Evolutionary conservation across 2,329 filamentous ascomycete species (phyloP), one percentile per base, ranked within the genome.

Genomic region (Calonectria crousiana): DNA sequence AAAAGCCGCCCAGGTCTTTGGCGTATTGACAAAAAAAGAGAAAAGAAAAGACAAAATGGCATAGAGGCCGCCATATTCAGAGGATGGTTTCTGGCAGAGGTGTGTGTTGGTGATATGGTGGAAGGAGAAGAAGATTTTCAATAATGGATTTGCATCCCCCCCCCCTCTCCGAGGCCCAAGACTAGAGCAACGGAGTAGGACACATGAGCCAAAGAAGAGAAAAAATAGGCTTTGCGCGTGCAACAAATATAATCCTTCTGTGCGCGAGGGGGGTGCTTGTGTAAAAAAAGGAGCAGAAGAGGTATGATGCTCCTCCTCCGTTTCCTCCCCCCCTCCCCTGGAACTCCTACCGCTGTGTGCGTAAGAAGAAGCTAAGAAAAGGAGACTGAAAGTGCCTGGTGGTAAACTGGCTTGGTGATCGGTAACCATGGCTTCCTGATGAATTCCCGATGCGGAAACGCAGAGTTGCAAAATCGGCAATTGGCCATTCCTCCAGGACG

Each of bases 391-490:
- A 47, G 9, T 18, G 47, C 20, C 23, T 49, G 36, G 52, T 38
- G 53, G 41, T 20, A 28, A 38, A 16, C 16, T 23, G 34, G 11
- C 36, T 26, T 23, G 14, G n/a, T 4, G 10, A 49, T 18, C 41
- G 32, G 56, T 26, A 65, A 65, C 38, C 16, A 49, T 65, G 60
- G 41, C 60, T 65, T 49, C 20, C 47, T 11, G 26, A 23, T 28
- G 28, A 49, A 18, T 36, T 69, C 56, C 56, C 5, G 47, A 70
- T 64, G 38, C 10, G 67, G 67, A 62, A 64, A 20, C 16, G 18
- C 34, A 38, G 28, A 49, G 67, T 70, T 52, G 56, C 44, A 70
- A 70, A 70, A 70, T 64, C 30, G 67, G 67, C 32, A 70, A 62
- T 62, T 53, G 67, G 44, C 10, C 4, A 34, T 49, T 16, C 32